Evolutionary conservation across 805 yeast species (phyloP).

Genomic region (Saturnispora silvae): DNA sequence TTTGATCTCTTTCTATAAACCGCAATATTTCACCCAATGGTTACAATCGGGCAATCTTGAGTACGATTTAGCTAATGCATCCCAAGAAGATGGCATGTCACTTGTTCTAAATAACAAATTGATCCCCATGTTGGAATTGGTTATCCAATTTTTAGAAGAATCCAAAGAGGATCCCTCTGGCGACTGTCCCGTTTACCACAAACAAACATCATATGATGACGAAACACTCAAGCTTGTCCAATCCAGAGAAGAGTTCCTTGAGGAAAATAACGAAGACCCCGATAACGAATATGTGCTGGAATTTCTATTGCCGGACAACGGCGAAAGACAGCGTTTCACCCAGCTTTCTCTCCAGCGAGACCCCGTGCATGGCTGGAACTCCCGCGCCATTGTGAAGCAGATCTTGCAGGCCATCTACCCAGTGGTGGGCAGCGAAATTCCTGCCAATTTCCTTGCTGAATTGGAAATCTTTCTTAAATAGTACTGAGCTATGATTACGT

Average conservation of each 20-base stretch:
- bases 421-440: conserved; percentile 25
- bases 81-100: conserved; percentile 15
- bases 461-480: conserved; percentile 18
- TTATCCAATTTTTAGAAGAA: conserved; percentile 53
- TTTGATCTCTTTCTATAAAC: conserved; percentile 23
- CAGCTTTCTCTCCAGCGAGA: conserved; percentile 30
- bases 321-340: conserved; percentile 36
- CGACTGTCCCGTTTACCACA: conserved; percentile 44
- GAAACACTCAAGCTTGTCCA: conserved; percentile 21
- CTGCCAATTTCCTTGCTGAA: conserved; percentile 23
- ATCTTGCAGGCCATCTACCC: conserved; percentile 14
- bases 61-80: conserved; percentile 21
- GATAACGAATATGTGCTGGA: conserved; percentile 21
- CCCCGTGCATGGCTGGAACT: conserved; percentile 43
- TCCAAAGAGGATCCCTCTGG: conserved; percentile 51
- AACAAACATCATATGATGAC: conserved; percentile 29
- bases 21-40: conserved; percentile 5
- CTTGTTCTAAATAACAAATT: conserved; percentile 18
- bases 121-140: conserved; percentile 19
- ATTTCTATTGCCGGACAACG: conserved; percentile 22
- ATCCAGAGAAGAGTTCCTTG: conserved; percentile 15
- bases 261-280: conserved; percentile 16
- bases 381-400: conserved; percentile 33
- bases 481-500: not conserved
- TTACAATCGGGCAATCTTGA: conserved; percentile 12